Evolutionary conservation across 768 basidiomycete genomes (phyloP), one percentile per base, ranked within the genome.

Genomic region (Galerina sulciceps): DNA sequence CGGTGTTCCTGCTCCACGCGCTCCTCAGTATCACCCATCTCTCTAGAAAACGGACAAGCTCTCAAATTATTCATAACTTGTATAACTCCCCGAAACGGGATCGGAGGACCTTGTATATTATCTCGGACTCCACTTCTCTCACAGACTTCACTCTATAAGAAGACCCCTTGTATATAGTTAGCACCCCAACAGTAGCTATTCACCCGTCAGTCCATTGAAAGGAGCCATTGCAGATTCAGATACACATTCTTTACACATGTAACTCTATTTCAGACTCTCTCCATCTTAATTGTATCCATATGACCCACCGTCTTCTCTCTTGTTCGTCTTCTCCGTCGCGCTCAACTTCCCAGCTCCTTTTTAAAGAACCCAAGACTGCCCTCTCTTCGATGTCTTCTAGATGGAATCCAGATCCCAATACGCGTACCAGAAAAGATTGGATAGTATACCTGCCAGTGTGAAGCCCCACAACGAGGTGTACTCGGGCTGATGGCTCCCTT

Each of bases 401-500:
- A 6, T 72, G 71, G 40, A 91, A 77, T 4, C 81, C 85, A 52
- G 66, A 73, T 8, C 59, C 61, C 4, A 62, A 55, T 17, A 76
- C 78, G 10, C 67, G 66, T 10, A 72, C 65, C 41, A 91, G 65
- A 70, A 91, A 91, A 6, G 85, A 74, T 53, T 86, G 79, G 31
- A 93, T 78, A 1, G 89, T 86, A 65, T 90, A 91, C 48, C 88
- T 76, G 3, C 90, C 91, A 0, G 90, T 92, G 64, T 93, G 91
- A 51, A 93, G 64, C 0, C 90, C 90, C 2, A 87, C 88, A 8
- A 92, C 80, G n/a, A 92, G 67, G 65, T 90, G 81, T 47, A 85
- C 67, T 10, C 88, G 82, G 31, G 90, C 75, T 38, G 74, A 60
- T 1, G 71, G 55, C 10, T 73, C 67, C 50, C 68, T 79, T 48